Evolutionary conservation across 768 basidiomycete genomes (phyloP).

Genomic region (Rossbeevera mucosa): DNA sequence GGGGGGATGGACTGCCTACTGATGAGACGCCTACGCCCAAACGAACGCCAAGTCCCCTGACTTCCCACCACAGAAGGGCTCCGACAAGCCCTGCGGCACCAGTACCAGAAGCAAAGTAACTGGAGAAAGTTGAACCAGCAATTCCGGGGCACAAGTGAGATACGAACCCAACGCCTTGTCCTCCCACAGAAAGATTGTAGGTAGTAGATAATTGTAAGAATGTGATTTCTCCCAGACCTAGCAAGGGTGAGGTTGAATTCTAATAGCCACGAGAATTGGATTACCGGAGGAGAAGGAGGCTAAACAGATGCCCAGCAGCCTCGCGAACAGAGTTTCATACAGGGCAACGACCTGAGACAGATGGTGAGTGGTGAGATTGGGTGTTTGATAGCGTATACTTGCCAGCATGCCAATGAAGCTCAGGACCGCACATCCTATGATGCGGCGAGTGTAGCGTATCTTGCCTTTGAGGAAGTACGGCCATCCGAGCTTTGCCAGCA

Average conservation of each 20-base stretch:
- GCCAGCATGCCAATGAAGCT: slow-evolving; percentile 88
- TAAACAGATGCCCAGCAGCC: slow-evolving; percentile 74
- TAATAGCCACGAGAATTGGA: not conserved
- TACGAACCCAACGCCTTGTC: slow-evolving; percentile 74
- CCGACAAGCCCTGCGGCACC: slow-evolving; percentile 92
- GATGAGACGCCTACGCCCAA: slow-evolving; percentile 79
- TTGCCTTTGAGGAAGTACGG: slow-evolving; percentile 85
- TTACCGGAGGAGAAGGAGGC: slow-evolving; percentile 86
- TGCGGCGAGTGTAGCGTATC: slow-evolving; percentile 73
- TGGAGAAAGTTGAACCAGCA: slow-evolving; percentile 21
- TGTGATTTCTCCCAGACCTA: slow-evolving; percentile 90
- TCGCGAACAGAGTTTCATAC: slow-evolving; percentile 58
- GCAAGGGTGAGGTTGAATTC: slow-evolving; percentile 4
- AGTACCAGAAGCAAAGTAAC: slow-evolving; percentile 92
- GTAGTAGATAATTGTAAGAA: slow-evolving; percentile 91
- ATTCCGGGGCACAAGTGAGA: not conserved
- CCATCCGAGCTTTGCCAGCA: slow-evolving; percentile 87
- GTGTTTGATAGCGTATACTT: slow-evolving; percentile 26
- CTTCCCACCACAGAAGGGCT: slow-evolving; percentile 92
- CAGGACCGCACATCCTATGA: slow-evolving; percentile 69
- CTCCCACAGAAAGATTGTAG: slow-evolving; percentile 66
- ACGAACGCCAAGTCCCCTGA: slow-evolving; percentile 80
- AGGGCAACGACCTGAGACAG: slow-evolving; percentile 64
- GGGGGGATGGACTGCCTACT: slow-evolving; percentile 39
- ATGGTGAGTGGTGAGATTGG: not conserved